Base-by-base conservation (phyloP, 192 early-diverging fungal genomes). In the Coemansia sp. region DNA sequence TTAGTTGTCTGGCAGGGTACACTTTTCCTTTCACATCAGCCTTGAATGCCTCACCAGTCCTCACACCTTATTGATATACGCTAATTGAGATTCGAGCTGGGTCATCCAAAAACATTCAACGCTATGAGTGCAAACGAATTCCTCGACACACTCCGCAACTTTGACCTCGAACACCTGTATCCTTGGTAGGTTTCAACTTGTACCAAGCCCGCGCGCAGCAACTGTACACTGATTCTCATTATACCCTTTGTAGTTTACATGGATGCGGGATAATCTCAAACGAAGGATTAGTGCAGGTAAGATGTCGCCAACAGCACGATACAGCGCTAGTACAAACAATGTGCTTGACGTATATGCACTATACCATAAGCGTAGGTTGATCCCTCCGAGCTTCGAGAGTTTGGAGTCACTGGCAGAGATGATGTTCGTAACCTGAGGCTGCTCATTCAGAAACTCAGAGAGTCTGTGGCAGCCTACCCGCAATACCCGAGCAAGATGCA, bases 161-260 rank as follows among this genome's bases (percentile, higher is more conserved):
- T 60, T 29, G 66, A 72, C 14, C 56, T 78, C 53, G 75, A 78
- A 47, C 75, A 78, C 60, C 70, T 72, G 51, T 78, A 78, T 47
- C 75, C 75, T 25, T 78, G 65, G 72, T 69, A 68, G 54, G 72
- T 65, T 21, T 59, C 25, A 35, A 6, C 8, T 6, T 5, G 32
- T 8, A 6, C 32, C 32, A 35, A 35, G 32, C 32, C 32, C 6
- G 32, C 8, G 1, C 1, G 32, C 0, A 35, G 6, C 32, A 8
- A 8, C 38, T 53, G 8, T 24, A 27, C 49, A 37, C 50, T 17
- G 35, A 25, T 22, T 52, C 57, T 24, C 47, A 17, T 53, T 4
- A 39, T 24, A 29, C 48, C 23, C 21, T 9, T 15, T 56, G 35
- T 75, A 75, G 72, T 27, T 59, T 78, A 5, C 67, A 72, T 29